Evolutionary conservation across 2,329 filamentous ascomycete genomes (phyloP).

Genomic region (Colletotrichum camelliae): DNA sequence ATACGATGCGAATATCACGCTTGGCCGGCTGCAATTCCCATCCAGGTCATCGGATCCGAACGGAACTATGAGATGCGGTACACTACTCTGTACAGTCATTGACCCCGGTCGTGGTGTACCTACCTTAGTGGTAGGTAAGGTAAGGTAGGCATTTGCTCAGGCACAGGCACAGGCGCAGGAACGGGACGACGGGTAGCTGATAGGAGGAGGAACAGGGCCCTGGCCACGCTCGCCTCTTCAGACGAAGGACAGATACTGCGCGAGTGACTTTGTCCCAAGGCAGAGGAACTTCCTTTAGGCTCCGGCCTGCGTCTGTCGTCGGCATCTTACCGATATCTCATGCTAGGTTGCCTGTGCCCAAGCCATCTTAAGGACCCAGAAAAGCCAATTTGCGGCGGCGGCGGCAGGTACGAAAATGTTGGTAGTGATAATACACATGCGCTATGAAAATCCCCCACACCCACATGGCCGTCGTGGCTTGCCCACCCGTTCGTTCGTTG

Average conservation of each 20-base stretch:
- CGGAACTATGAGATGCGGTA: background rate
- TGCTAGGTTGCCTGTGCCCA: background rate
- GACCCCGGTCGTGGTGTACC: too few species aligned
- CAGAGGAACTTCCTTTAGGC: background rate
- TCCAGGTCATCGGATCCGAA: constrained; percentile 9
- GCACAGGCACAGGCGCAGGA: background rate
- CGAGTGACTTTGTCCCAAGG: too few species aligned
- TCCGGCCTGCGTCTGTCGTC: background rate
- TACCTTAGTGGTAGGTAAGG: too few species aligned
- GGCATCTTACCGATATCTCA: background rate
- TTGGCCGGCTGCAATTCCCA: background rate
- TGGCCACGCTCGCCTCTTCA: background rate
- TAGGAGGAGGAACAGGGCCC: background rate
- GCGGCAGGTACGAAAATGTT: background rate
- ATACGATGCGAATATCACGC: background rate
- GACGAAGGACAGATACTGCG: too few species aligned
- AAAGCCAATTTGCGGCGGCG: background rate
- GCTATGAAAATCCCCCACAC: constrained; percentile 1
- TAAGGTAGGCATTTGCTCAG: background rate
- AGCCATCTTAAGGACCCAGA: background rate
- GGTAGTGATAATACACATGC: background rate
- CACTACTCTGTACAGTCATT: background rate
- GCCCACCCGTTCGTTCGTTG: background rate
- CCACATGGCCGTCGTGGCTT: background rate
- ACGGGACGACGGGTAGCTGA: background rate